These are phyloP conservation scores for Acrodontium crateriforme DNA, from an alignment of 2,329 filamentous ascomycete species.

Conservation along the genomic window DNA sequence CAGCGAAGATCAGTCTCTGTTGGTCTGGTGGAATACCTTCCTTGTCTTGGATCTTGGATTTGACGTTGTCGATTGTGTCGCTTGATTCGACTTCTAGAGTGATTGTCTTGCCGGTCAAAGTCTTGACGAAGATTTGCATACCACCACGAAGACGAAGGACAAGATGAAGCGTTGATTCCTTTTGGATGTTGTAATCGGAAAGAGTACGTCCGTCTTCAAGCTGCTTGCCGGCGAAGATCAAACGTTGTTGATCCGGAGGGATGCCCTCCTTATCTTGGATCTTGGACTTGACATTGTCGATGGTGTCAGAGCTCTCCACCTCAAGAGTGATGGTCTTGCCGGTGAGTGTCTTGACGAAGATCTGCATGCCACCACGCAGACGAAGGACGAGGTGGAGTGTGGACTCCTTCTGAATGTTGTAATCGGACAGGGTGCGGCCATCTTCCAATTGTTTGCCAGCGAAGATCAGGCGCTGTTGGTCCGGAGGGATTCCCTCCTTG, in stretches of 20 bases:
- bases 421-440: slow-evolving; percentile 76
- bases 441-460: slow-evolving; percentile 95
- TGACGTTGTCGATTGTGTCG: slow-evolving; percentile 90
- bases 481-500: slow-evolving; percentile 91
- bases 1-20: slow-evolving; percentile 87
- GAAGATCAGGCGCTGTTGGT: slow-evolving; percentile 93
- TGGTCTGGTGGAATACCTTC: slow-evolving; percentile 87
- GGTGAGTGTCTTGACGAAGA: slow-evolving; percentile 39
- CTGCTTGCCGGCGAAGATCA: slow-evolving; percentile 95
- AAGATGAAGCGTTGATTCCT: slow-evolving; percentile 53
- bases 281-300: slow-evolving; percentile 94
- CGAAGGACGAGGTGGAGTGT: slow-evolving; percentile 29
- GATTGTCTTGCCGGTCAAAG: slow-evolving; percentile 71
- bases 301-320: slow-evolving; percentile 65
- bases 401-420: slow-evolving; percentile 75
- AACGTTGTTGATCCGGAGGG: slow-evolving; percentile 85
- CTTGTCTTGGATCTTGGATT: slow-evolving; percentile 72
- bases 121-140: slow-evolving; percentile 49
- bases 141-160: slow-evolving; percentile 49
- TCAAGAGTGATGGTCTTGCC: slow-evolving; percentile 56
- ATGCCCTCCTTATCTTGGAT: slow-evolving; percentile 98
- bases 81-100: slow-evolving; percentile 80
- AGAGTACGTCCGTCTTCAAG: slow-evolving; percentile 87
- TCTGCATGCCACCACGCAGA: slow-evolving; percentile 1
- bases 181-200: slow-evolving; percentile 84